A percentile compares a stretch with the other conserved stretches of the same genome.
Evolutionary conservation across 257 asterid species (phyloP).

Genomic region (Solanum commersonii): DNA sequence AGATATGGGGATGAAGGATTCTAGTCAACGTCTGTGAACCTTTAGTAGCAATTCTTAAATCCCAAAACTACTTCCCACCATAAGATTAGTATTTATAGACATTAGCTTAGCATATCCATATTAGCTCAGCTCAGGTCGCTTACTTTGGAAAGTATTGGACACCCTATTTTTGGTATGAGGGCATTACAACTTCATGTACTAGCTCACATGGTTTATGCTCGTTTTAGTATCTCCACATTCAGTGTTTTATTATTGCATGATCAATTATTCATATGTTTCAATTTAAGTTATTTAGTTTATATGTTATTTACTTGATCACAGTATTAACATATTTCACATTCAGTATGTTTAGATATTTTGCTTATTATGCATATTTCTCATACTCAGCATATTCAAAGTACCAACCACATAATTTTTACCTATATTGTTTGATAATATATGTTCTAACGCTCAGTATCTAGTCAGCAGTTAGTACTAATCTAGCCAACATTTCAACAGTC

Average conservation of each 20-base stretch:
- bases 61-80: background rate
- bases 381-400: no score
- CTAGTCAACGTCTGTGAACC: background rate
- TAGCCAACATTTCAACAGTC: background rate
- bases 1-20: background rate
- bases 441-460: background rate
- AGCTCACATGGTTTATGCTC: background rate
- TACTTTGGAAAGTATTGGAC: background rate
- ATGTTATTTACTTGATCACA: background rate
- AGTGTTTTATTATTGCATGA: background rate
- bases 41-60: background rate
- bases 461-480: background rate
- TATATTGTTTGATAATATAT: no score
- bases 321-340: background rate
- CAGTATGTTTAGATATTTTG: background rate
- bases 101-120: background rate
- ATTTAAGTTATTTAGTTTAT: background rate
- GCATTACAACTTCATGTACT: background rate
- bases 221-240: background rate
- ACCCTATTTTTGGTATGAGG: background rate
- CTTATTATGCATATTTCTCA: background rate
- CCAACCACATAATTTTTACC: no score
- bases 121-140: background rate
- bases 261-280: no score
- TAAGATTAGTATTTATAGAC: no score